Percentiles rank a stretch among this genome's conserved stretches.
phyloP scores from a whole-genome alignment of 257 asterid species.

The Forsythia suspensa region DNA sequence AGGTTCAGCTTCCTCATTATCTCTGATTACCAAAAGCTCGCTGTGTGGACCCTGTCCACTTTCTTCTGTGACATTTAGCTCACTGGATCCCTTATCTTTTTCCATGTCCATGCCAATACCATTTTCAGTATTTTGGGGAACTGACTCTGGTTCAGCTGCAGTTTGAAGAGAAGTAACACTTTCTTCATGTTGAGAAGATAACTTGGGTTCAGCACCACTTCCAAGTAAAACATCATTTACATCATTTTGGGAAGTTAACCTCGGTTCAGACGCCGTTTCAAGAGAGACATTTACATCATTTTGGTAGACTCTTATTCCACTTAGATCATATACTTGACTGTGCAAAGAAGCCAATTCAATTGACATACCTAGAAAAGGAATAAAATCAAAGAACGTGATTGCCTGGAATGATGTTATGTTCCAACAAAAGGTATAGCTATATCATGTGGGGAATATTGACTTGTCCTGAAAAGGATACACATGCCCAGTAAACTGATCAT shows the following conservation, averaged over 20 bases:
- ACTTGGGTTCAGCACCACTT: constrained; percentile 24
- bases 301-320: constrained; percentile 44
- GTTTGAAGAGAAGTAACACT: constrained; percentile 29
- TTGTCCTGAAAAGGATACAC: constrained; percentile 4
- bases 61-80: constrained; percentile 22
- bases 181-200: constrained; percentile 33
- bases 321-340: constrained; percentile 55
- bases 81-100: constrained; percentile 25
- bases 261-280: constrained; percentile 31
- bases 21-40: constrained; percentile 33
- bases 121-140: constrained; percentile 41
- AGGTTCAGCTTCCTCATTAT: constrained; percentile 30
- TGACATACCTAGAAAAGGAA: constrained; percentile 53
- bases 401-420: constrained; percentile 3
- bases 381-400: constrained; percentile 13
- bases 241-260: constrained; percentile 29
- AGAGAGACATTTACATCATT: constrained; percentile 36
- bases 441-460: not conserved
- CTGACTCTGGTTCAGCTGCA: constrained; percentile 26
- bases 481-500: not conserved
- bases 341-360: constrained; percentile 59
- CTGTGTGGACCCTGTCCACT: constrained; percentile 24
- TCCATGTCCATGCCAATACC: constrained; percentile 21
- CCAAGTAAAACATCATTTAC: constrained; percentile 26
- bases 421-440: not conserved